These are phyloP conservation scores for Rhodotorula sp. DNA, from an alignment of 1,284 basidiomycete genomes.

Conservation along the genomic window DNA sequence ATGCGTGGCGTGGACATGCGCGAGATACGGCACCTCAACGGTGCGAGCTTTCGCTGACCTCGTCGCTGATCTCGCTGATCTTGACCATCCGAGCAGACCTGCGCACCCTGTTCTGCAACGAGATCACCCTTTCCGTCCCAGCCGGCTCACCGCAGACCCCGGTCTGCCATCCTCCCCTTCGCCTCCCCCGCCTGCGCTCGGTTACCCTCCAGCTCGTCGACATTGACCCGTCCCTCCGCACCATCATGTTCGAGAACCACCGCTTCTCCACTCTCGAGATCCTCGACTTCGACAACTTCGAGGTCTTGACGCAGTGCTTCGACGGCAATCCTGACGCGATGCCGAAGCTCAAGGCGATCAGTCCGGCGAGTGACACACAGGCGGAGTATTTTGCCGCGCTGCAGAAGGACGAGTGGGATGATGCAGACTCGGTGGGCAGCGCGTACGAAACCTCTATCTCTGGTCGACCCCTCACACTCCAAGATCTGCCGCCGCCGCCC, in stretches of 20 bases:
- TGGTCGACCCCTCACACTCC: too few relatives aligned
- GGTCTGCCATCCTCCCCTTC: neutral
- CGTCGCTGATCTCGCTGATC: neutral
- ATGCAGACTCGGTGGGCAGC: neutral
- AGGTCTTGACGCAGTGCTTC: constrained; percentile 3
- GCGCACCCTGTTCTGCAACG: constrained; percentile 2
- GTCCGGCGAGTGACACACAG: neutral
- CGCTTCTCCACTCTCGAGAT: neutral
- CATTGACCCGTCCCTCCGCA: neutral
- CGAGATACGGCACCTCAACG: neutral
- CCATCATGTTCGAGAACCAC: constrained; percentile 9
- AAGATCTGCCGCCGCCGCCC: too few relatives aligned
- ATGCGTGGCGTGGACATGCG: constrained; percentile 1
- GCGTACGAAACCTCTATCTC: too few relatives aligned
- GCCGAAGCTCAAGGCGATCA: neutral
- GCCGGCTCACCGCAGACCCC: neutral
- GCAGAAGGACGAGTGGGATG: neutral
- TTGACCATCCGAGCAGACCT: neutral
- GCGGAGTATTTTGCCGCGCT: constrained; percentile 2
- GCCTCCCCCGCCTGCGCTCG: neutral
- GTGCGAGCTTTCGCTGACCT: neutral
- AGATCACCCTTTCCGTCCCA: neutral
- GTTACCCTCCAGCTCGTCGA: constrained; percentile 2
- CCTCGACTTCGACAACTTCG: constrained; percentile 7
- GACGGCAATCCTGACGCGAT: constrained; percentile 3